These are phyloP conservation scores for Candida dajiaensis DNA, from an alignment of 805 yeast species.

Conservation along the genomic window DNA sequence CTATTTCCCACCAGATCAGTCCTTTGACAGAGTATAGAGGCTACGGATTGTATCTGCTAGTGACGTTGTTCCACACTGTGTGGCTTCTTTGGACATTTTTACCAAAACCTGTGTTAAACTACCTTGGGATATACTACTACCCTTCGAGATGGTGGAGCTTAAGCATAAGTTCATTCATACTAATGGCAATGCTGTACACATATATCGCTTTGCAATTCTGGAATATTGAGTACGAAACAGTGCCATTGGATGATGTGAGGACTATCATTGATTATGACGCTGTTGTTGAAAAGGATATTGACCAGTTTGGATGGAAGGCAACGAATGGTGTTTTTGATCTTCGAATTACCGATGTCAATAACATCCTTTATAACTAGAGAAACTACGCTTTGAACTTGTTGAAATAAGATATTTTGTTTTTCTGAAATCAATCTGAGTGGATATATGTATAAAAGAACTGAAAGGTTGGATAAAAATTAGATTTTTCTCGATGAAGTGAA, in stretches of 20 bases:
- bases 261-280: slow-evolving; percentile 65
- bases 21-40: slow-evolving; percentile 80
- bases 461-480: neutral
- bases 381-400: neutral
- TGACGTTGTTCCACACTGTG: slow-evolving; percentile 46
- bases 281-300: slow-evolving; percentile 20
- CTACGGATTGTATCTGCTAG: slow-evolving; percentile 71
- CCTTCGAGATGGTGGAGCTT: slow-evolving; percentile 94
- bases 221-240: slow-evolving; percentile 71
- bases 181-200: slow-evolving; percentile 65
- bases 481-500: neutral
- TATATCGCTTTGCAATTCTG: slow-evolving; percentile 68
- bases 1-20: slow-evolving; percentile 46
- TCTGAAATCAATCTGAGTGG: too few relatives aligned
- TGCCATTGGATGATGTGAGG: slow-evolving; percentile 49
- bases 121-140: slow-evolving; percentile 56
- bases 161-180: slow-evolving; percentile 63
- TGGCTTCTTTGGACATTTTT: slow-evolving; percentile 72
- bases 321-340: slow-evolving; percentile 87
- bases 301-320: slow-evolving; percentile 43
- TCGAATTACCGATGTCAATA: slow-evolving; percentile 65
- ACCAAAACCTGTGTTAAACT: slow-evolving; percentile 53
- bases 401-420: neutral
- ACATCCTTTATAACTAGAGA: slow-evolving; percentile 43
- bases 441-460: neutral